Evolutionary conservation across 2,329 filamentous ascomycete species (phyloP).

Genomic region (Thelonectria rubi): DNA sequence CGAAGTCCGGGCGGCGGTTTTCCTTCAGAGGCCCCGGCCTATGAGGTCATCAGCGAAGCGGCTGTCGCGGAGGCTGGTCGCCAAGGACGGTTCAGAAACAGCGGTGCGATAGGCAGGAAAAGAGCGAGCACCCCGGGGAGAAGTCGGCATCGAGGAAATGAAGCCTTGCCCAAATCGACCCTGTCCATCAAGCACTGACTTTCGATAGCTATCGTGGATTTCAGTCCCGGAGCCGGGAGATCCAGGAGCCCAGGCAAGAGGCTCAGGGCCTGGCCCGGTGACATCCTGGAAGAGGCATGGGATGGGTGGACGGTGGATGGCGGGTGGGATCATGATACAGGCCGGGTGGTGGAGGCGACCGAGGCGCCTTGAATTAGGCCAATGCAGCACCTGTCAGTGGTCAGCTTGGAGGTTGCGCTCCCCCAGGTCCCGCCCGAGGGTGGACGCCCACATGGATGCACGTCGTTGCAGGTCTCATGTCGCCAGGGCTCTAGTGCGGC

Average conservation of each 20-base stretch:
- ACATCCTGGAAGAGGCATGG: slow-evolving; percentile 9
- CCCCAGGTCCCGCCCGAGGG: slow-evolving; percentile 19
- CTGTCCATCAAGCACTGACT: slow-evolving; percentile 17
- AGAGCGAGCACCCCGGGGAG: slow-evolving; percentile 31
- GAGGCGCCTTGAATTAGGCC: slow-evolving; percentile 17
- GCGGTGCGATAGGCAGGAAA: slow-evolving; percentile 21
- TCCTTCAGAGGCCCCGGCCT: slow-evolving; percentile 10
- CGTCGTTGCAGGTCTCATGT: slow-evolving; percentile 27
- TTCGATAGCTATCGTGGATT: slow-evolving; percentile 28
- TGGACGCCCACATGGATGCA: slow-evolving; percentile 24
- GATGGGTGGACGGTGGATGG: slow-evolving; percentile 12
- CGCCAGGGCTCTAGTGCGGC: slow-evolving; percentile 17
- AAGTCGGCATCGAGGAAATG: slow-evolving; percentile 36
- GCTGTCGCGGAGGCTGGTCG: slow-evolving; percentile 33
- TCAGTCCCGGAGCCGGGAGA: slow-evolving; percentile 16
- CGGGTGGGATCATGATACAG: slow-evolving; percentile 16
- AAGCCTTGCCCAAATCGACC: slow-evolving; percentile 29
- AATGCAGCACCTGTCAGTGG: slow-evolving; percentile 36
- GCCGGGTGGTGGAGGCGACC: slow-evolving; percentile 21
- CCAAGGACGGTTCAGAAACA: slow-evolving; percentile 16
- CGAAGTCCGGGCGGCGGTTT: slow-evolving; percentile 9
- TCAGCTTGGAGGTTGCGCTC: slow-evolving; percentile 29
- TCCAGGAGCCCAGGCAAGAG: slow-evolving; percentile 1
- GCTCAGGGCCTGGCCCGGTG: slow-evolving; percentile 9
- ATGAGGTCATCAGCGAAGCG: slow-evolving; percentile 41